These are phyloP conservation scores for Fusarium coicis DNA, from an alignment of 2,329 filamentous ascomycete genomes.

Conservation along the genomic window DNA sequence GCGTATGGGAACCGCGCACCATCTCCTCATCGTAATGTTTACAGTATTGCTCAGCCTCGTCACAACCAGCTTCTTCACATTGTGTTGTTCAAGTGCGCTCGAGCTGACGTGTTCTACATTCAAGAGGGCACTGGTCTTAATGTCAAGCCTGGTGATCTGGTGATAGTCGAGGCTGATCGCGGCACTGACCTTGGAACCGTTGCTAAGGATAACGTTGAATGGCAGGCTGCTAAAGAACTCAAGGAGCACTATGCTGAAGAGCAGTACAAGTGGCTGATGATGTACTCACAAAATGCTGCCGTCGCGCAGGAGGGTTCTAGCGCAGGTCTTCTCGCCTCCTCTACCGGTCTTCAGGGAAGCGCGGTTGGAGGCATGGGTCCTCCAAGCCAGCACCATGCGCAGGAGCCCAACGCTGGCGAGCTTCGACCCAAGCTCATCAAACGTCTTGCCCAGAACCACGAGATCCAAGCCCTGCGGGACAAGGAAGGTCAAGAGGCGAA, in stretches of 20 bases:
- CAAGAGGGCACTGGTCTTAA: constrained; percentile 94
- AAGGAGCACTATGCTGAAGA: constrained; percentile 94
- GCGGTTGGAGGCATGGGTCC: constrained; percentile 83
- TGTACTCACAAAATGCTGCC: constrained; percentile 88
- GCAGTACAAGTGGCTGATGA: constrained; percentile 98
- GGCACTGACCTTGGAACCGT: constrained; percentile 96
- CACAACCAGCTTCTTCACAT: constrained; percentile 82
- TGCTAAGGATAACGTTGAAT: constrained; percentile 85
- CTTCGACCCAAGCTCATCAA: constrained; percentile 98
- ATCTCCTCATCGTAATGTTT: constrained; percentile 71
- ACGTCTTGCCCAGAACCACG: constrained; percentile 89
- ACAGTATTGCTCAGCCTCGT: constrained; percentile 68
- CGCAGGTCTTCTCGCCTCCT: constrained; percentile 70
- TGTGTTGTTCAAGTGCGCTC: constrained; percentile 95
- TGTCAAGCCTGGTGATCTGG: constrained; percentile 90
- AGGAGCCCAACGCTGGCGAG: constrained; percentile 77
- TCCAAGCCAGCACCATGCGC: constrained; percentile 76
- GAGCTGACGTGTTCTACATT: constrained; percentile 96
- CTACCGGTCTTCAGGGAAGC: constrained; percentile 73
- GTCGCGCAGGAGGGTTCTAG: constrained; percentile 69
- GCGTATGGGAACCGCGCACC: constrained; percentile 62
- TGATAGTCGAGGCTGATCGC: constrained; percentile 97
- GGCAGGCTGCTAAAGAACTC: constrained; percentile 85
- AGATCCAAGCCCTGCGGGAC: constrained; percentile 87
- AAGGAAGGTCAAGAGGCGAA: constrained; percentile 99